Percentiles rank a stretch among this genome's conserved stretches.
phyloP scores from a whole-genome alignment of 257 asterid species.

The Craterostigma plantagineum region DNA sequence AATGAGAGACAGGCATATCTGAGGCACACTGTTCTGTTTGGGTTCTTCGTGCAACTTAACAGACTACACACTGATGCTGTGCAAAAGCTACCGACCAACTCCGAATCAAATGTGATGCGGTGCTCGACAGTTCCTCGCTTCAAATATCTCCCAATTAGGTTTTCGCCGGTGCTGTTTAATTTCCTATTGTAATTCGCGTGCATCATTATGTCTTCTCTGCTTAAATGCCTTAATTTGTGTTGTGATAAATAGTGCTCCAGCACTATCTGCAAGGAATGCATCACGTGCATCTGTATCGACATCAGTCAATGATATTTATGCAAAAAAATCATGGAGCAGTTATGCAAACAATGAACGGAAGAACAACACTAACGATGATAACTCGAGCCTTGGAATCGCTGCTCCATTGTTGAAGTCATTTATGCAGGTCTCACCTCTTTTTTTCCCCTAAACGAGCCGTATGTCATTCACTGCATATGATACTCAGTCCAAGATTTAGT shows the following conservation, averaged over 20 bases:
- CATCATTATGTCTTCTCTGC: no score
- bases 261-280: constrained; percentile 53
- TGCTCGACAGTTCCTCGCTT: constrained; percentile 95
- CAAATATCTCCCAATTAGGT: constrained; percentile 99
- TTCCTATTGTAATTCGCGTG: no score
- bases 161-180: no score
- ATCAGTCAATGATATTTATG: constrained; percentile 61
- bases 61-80: constrained; percentile 51
- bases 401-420: constrained; percentile 92
- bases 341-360: constrained; percentile 48
- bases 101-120: constrained; percentile 88
- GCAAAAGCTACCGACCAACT: constrained; percentile 69
- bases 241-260: constrained; percentile 69
- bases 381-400: constrained; percentile 72
- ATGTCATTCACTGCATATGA: no score
- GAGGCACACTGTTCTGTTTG: constrained; percentile 87
- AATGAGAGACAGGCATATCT: constrained; percentile 82
- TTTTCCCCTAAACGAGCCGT: no score
- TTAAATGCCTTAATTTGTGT: no score
- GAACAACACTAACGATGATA: constrained; percentile 42
- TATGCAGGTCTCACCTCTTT: constrained; percentile 58
- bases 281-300: constrained; percentile 42
- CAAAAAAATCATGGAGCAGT: constrained; percentile 78
- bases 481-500: no score
- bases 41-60: constrained; percentile 91